Base-by-base conservation (phyloP, 371 early-diverging fungal genomes). In the Lichtheimia ramosa region DNA sequence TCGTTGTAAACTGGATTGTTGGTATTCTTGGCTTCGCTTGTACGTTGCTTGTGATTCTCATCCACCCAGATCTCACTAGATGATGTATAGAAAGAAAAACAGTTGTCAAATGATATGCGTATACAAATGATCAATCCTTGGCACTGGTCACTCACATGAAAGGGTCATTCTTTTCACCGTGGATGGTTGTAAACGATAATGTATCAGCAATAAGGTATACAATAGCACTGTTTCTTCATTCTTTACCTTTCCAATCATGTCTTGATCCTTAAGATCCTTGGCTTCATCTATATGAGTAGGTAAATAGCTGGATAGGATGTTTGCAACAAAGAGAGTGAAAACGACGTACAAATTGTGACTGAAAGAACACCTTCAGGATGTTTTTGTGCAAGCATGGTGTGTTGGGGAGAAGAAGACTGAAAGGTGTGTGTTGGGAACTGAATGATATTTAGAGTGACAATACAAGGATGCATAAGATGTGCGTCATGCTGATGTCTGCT, bases 1-100 rank as follows among this genome's bases (percentile, higher is more conserved):
- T 73, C 67, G 60, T 77, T 69, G 65, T 66, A 77, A 27, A 72
- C 75, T 15, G 78, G 78, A 48, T 74, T 63, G 53, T 74, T 74
- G 21, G 65, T 64, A 52, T 62, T 62, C 48, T 53, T 60, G 39
- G 67, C 41, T 3, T 56, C 56, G 15, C 56, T 63, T 27, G 75
- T 65, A 24, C 69, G 64, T 59, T 77, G 74, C 65, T 74, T 77
- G 64, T 70, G 74, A 23, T 74, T 62, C 25, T 67, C 64, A 54
- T 77, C 71, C 0, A 77, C 24, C 70, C 73, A 74, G 54, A 77
- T 52, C 52, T 77, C 78, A 50, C 65, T 65, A 27, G 8, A 24
- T 20, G 14, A 25, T 20, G n/a, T n/a, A n/a, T 25, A 25, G 25
- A 5, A 25, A 25, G 18, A 34, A 25, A 23, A 20, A 34, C 34